A percentile compares a stretch with the other conserved stretches of the same genome.
These are phyloP conservation scores for Vigna reflexopilosa DNA, from an alignment of 306 rosid species.

Conservation along the genomic window DNA sequence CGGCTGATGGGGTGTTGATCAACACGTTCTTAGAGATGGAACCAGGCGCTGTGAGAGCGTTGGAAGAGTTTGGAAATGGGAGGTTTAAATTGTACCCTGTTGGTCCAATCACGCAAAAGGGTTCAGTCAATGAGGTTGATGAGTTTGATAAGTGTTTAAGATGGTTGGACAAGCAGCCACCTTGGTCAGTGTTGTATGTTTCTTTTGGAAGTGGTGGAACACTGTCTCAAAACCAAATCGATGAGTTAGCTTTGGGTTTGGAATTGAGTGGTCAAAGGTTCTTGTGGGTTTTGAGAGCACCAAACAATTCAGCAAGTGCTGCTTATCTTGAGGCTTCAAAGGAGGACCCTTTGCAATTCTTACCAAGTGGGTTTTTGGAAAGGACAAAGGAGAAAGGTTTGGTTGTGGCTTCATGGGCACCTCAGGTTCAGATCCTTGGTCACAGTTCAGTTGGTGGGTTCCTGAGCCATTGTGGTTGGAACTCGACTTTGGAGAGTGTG, in stretches of 20 bases:
- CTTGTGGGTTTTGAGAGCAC: conserved; percentile 44
- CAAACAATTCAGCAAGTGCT: not conserved
- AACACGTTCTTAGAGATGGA: conserved; percentile 49
- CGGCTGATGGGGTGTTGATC: conserved; percentile 42
- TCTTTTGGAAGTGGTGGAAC: conserved; percentile 60
- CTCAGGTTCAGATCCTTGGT: not conserved
- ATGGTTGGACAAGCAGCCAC: conserved; percentile 46
- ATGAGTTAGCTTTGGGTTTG: conserved; percentile 53
- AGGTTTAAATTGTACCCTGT: conserved; percentile 21
- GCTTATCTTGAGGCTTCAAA: conserved; percentile 13
- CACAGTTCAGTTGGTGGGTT: not conserved
- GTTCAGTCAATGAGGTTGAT: conserved; percentile 21
- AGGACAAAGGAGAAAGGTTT: conserved; percentile 49
- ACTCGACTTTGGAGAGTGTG: not conserved
- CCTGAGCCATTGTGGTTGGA: conserved; percentile 5
- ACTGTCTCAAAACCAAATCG: conserved; percentile 44
- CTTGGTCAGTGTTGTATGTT: conserved; percentile 47
- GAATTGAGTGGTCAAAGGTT: conserved; percentile 48
- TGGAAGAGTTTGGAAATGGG: conserved; percentile 23
- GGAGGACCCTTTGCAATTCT: conserved; percentile 39
- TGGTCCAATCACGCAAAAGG: conserved; percentile 48
- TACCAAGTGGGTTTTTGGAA: conserved; percentile 48
- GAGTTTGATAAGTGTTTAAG: conserved; percentile 23
- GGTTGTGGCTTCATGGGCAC: conserved; percentile 48
- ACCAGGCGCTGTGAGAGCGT: conserved; percentile 30